These are phyloP conservation scores for Mycena floridula DNA, from an alignment of 768 basidiomycete species.

Conservation along the genomic window DNA sequence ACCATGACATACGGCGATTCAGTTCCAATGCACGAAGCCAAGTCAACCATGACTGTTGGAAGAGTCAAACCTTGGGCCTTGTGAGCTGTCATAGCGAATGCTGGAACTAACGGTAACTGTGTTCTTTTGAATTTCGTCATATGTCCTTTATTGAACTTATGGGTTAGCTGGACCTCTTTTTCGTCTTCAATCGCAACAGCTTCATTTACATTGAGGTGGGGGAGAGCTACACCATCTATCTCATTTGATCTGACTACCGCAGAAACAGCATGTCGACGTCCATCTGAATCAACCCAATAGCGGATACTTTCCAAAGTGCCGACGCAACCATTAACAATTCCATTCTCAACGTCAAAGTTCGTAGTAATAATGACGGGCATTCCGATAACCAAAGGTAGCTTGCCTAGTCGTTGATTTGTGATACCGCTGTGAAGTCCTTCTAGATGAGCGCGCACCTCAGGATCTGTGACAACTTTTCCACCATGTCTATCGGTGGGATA, in stretches of 20 bases:
- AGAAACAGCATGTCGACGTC: constrained; percentile 6
- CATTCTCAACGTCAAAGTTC: constrained; percentile 19
- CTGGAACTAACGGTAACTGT: constrained; percentile 21
- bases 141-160: background rate
- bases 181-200: background rate
- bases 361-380: constrained; percentile 21
- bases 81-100: constrained; percentile 20
- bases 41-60: constrained; percentile 13
- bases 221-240: background rate
- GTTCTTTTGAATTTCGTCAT: constrained; percentile 9
- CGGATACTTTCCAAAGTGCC: constrained; percentile 8
- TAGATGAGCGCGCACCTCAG: background rate
- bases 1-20: constrained; percentile 24
- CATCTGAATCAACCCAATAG: constrained; percentile 9
- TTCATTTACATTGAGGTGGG: background rate
- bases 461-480: background rate
- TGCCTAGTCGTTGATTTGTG: constrained; percentile 10
- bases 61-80: constrained; percentile 22
- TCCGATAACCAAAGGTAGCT: constrained; percentile 19
- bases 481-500: constrained; percentile 8
- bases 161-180: background rate
- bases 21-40: constrained; percentile 9
- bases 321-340: constrained; percentile 18
- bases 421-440: background rate
- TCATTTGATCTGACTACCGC: constrained; percentile 6